Evolutionary conservation across 768 basidiomycete genomes (phyloP), one percentile per base, ranked within the genome.

Genomic region (Chiua virens): DNA sequence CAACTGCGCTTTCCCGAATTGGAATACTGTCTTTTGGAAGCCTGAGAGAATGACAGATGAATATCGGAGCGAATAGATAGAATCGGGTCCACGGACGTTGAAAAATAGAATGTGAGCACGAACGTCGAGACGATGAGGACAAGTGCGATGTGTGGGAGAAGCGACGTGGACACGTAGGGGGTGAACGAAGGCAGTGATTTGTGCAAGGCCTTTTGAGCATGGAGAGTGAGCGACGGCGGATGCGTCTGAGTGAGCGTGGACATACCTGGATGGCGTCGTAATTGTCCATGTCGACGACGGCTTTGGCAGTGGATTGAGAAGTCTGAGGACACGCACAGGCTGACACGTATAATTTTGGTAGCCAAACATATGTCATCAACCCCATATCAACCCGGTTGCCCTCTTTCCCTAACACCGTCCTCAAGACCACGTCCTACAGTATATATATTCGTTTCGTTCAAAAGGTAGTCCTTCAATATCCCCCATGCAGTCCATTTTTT

Each of bases 41-140:
- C 45, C 93, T 95, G 72, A 56, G 50, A 36, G 41, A n/a, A 47
- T 39, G 23, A 34, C 1, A 15, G 28, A 50, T 59, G 52, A 53
- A 50, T 48, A 45, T 36, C 37, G n/a, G 9, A 9, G 7, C n/a
- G 4, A 23, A 30, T 17, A 22, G 10, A 30, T 17, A 22, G 10
- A 20, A 22, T 45, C 21, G 48, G 32, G 30, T 6, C 54, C 6
- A 78, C 84, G 54, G 65, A 89, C 85, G 84, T 96, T 54, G 93
- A 86, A 70, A 91, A 92, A 74, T 94, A 92, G 76, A 96, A 96
- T 0, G 87, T 80, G 37, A 95, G 82, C n/a, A 64, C 80, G 64
- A 97, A 95, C 1, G 92, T 92, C 17, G 81, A 72, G 1, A 80
- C 63, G 39, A 96, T 79, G 54, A 89, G 80, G 55, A 86, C 48